These are phyloP conservation scores for Vicia villosa DNA, from an alignment of 306 rosid species.

Conservation along the genomic window DNA sequence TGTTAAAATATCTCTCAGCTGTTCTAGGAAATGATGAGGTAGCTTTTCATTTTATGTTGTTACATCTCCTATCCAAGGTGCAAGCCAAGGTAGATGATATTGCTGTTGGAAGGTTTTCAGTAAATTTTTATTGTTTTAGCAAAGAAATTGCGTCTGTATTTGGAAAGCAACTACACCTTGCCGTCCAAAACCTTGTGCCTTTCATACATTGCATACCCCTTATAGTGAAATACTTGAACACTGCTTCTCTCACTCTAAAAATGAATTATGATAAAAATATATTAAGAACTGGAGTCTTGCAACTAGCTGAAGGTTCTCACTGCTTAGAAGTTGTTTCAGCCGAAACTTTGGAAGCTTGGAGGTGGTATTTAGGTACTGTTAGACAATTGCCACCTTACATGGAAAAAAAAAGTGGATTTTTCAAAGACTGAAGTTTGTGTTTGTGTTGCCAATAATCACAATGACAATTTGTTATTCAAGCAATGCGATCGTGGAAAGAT, in stretches of 20 bases:
- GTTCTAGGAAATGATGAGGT: constrained; percentile 81
- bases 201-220: constrained; percentile 67
- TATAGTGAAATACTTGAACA: constrained; percentile 75
- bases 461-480: no score
- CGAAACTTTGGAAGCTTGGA: constrained; percentile 72
- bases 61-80: constrained; percentile 89
- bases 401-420: no score
- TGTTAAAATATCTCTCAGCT: constrained; percentile 68
- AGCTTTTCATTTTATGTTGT: constrained; percentile 79
- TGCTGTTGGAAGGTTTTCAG: constrained; percentile 87
- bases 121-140: constrained; percentile 70
- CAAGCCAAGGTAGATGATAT: constrained; percentile 63
- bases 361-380: constrained; percentile 83
- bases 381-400: constrained; percentile 71
- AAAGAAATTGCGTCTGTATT: constrained; percentile 67
- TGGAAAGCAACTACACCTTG: constrained; percentile 54
- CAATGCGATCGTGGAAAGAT: no score
- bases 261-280: constrained; percentile 84
- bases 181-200: constrained; percentile 73
- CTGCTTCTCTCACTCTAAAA: constrained; percentile 69
- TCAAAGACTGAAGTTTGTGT: no score
- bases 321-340: constrained; percentile 47
- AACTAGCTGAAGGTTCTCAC: constrained; percentile 90
- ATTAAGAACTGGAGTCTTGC: constrained; percentile 77
- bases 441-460: no score